Percentiles rank a stretch among this genome's conserved stretches.
Conservation (phyloP, 2,329 filamentous ascomycete species). For the Monilinia vaccinii-corymbosi region DNA sequence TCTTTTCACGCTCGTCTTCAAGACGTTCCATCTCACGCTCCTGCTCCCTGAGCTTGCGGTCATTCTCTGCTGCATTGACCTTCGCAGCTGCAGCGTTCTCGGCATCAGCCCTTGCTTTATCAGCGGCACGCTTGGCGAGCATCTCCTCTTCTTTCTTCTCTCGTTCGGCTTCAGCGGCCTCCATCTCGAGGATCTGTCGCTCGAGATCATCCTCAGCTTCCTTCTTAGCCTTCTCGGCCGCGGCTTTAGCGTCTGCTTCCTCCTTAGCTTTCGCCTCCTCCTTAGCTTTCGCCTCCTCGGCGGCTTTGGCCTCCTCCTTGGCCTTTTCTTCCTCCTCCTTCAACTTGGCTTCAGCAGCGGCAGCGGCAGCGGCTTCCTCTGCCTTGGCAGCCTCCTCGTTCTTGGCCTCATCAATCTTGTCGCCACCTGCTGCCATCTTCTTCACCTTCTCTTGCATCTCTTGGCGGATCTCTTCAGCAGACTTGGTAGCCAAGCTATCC, state of each 20-base stretch:
- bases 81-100: constrained; percentile 38
- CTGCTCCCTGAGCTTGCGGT: constrained; percentile 60
- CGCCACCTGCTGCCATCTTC: constrained; percentile 30
- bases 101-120: constrained; percentile 33
- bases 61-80: constrained; percentile 45
- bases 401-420: constrained; percentile 29
- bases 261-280: constrained; percentile 31
- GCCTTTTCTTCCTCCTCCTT: constrained; percentile 27
- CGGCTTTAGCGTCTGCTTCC: constrained; percentile 27
- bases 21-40: constrained; percentile 64
- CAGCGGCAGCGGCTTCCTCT: constrained; percentile 25
- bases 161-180: constrained; percentile 28
- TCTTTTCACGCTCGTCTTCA: constrained; percentile 60
- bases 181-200: constrained; percentile 52
- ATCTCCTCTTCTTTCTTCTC: constrained; percentile 31
- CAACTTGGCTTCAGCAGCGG: constrained; percentile 27
- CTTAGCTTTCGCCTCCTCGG: constrained; percentile 24
- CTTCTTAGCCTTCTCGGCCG: constrained; percentile 30
- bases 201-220: constrained; percentile 49
- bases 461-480: constrained; percentile 70
- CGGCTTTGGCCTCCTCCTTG: constrained; percentile 25
- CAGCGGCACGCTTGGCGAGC: constrained; percentile 23
- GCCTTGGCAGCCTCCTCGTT: constrained; percentile 31
- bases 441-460: constrained; percentile 57
- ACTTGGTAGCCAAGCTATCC: constrained; percentile 64